These are phyloP conservation scores for Globisporangium canariense DNA, from an alignment of 352 stramenopile genomes.

Conservation along the genomic window DNA sequence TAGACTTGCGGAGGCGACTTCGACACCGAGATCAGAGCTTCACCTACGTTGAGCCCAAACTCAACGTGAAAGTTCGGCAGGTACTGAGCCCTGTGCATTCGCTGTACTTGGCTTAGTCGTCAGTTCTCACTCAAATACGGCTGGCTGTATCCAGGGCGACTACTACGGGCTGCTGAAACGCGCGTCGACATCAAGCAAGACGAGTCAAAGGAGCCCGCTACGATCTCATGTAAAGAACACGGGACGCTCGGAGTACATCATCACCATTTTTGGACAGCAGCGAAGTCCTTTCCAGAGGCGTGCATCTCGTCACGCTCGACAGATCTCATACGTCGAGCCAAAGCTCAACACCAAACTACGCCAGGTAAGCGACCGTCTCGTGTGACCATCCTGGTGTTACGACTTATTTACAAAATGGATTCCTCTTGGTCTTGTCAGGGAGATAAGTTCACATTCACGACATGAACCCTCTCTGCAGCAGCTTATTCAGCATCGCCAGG, in stretches of 20 bases:
- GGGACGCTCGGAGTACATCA: constrained; percentile 18
- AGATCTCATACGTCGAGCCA: constrained; percentile 62
- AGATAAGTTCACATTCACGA: constrained; percentile 78
- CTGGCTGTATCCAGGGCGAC: constrained; percentile 36
- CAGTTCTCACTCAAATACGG: neutral
- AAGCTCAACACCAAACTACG: constrained; percentile 82
- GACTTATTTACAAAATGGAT: constrained; percentile 4
- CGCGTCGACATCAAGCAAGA: constrained; percentile 13
- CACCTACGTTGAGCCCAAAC: constrained; percentile 56
- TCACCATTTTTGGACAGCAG: constrained; percentile 18
- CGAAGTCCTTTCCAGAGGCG: constrained; percentile 24
- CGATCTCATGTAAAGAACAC: constrained; percentile 14
- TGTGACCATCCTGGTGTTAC: constrained; percentile 5
- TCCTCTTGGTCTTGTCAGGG: constrained; percentile 30
- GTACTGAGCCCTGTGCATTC: constrained; percentile 19
- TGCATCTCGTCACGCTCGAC: constrained; percentile 25
- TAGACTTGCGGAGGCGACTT: constrained; percentile 26
- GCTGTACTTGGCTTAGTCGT: neutral
- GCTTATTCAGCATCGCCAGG: neutral
- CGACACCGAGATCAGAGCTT: constrained; percentile 36
- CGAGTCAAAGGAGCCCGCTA: constrained; percentile 14
- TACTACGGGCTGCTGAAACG: constrained; percentile 62
- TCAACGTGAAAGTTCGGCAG: constrained; percentile 61
- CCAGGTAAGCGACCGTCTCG: constrained; percentile 35
- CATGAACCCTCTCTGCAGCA: constrained; percentile 24